A percentile compares a stretch with the other conserved stretches of the same genome.
Conservation (phyloP, 352 stramenopile species). For the Phytophthora kernoviae region DNA sequence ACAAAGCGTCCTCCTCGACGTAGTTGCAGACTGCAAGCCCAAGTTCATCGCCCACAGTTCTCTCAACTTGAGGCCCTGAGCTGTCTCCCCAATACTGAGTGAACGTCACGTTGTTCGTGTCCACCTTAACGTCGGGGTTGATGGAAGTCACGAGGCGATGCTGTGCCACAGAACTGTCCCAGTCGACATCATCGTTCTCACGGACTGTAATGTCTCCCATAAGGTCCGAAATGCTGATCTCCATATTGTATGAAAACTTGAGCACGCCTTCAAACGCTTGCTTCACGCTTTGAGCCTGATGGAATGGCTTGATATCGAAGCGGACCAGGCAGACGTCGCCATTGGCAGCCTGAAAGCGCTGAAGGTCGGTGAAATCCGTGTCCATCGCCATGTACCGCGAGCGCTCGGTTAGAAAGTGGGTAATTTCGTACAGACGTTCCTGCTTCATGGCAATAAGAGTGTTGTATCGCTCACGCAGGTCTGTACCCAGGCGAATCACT, state of each 20-base stretch:
- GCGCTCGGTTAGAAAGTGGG: slow-evolving; percentile 43
- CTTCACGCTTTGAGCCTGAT: slow-evolving; percentile 20
- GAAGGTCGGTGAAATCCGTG: slow-evolving; percentile 38
- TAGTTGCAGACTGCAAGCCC: slow-evolving; percentile 44
- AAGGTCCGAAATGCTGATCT: slow-evolving; percentile 46
- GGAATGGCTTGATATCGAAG: slow-evolving; percentile 60
- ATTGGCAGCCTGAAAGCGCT: slow-evolving; percentile 40
- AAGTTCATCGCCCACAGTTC: slow-evolving; percentile 26
- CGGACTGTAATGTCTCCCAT: slow-evolving; percentile 47
- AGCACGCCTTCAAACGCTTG: slow-evolving; percentile 48
- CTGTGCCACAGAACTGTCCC: slow-evolving; percentile 35
- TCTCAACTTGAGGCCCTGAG: slow-evolving; percentile 9
- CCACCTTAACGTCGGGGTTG: slow-evolving; percentile 26
- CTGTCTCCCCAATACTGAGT: slow-evolving; percentile 33
- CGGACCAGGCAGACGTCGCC: slow-evolving; percentile 40
- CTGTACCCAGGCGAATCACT: slow-evolving; percentile 34
- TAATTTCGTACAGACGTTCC: slow-evolving; percentile 39
- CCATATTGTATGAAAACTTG: slow-evolving; percentile 51
- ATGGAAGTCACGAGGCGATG: slow-evolving; percentile 42
- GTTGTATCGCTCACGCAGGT: slow-evolving; percentile 29
- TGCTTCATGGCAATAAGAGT: slow-evolving; percentile 42
- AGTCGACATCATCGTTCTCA: slow-evolving; percentile 43
- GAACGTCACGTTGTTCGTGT: slow-evolving; percentile 49
- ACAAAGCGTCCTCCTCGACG: slow-evolving; percentile 52
- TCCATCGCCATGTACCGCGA: slow-evolving; percentile 37